Base-by-base conservation (phyloP, 345 rosid genomes). In the Cardiospermum halicacabum region DNA sequence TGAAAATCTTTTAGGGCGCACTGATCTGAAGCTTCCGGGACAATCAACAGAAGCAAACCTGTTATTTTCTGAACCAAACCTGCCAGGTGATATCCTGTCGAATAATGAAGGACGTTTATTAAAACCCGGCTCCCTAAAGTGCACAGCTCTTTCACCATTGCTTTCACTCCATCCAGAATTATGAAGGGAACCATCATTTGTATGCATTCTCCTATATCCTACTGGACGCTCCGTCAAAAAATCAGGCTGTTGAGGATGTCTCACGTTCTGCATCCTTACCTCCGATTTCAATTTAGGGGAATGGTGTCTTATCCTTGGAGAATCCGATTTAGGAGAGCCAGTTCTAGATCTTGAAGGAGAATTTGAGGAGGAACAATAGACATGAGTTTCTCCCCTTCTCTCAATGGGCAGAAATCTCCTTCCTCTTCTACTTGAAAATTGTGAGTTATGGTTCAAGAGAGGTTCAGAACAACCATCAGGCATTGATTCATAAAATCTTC, bases 381-480 rank as follows among this genome's bases (percentile, higher is more conserved):
- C 51, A 69, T 15, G 30, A 50, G 26, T 16, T 30, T 61, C 21
- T 12, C 40, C 72, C 43, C 55, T 53, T 54, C 67, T 62, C 16
- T 43, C 73, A 62, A 45, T n/a, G 25, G 73, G 62, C 11, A 61
- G 62, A 62, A 31, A 61, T 48, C 73, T 53, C 56, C 67, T 62
- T 7, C 62, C 67, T 62, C 67, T 54, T 62, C 32, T 62, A 22
- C 40, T 18, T 30, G 62, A 61, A 60, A 18, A 22, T 39, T 55
- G 55, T 3, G 53, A 49, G 37, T 24, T 34, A 28, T n/a, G n/a
- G n/a, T 60, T 60, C 59, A 51, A 50, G 5, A 60, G 40, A 60
- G 72, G 19, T 6, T 21, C 65, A 60, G 32, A 30, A 49, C 32
- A 42, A 55, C 48, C 56, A 61, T 53, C 62, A 40, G 47, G 55